Conservation (phyloP, 1,284 basidiomycete genomes). For the Trametes hirsuta region DNA sequence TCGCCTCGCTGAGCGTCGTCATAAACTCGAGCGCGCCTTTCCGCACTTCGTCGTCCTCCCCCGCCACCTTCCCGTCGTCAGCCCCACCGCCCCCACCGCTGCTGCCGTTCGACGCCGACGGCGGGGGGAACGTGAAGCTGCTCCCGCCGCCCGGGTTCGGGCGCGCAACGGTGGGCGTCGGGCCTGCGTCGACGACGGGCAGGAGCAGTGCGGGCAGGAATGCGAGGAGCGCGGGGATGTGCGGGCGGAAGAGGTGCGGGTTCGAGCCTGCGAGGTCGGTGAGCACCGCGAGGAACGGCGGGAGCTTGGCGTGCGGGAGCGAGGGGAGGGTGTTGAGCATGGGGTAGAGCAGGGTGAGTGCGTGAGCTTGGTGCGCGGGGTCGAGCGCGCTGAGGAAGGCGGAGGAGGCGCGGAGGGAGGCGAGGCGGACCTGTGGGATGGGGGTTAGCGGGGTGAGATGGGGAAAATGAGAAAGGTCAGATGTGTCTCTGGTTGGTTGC, state of each 20-base stretch:
- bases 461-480: neutral
- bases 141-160: conserved; percentile 55
- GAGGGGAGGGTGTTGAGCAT: conserved; percentile 69
- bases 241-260: conserved; percentile 68
- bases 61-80: conserved; percentile 35
- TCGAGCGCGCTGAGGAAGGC: conserved; percentile 65
- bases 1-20: conserved; percentile 72
- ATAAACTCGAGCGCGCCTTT: conserved; percentile 75
- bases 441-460: neutral
- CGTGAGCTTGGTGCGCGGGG: conserved; percentile 56
- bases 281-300: conserved; percentile 67
- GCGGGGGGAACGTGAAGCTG: conserved; percentile 61
- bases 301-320: conserved; percentile 56
- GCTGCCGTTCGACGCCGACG: conserved; percentile 20
- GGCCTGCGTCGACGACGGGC: conserved; percentile 66
- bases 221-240: conserved; percentile 61
- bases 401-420: conserved; percentile 63
- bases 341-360: conserved; percentile 58
- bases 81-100: conserved; percentile 33
- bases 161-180: conserved; percentile 71
- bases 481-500: no score
- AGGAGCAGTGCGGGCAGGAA: conserved; percentile 71
- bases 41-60: conserved; percentile 62
- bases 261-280: conserved; percentile 72
- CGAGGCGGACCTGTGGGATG: conserved; percentile 53